Evolutionary conservation across 805 yeast genomes (phyloP), one percentile per base, ranked within the genome.

Genomic region (Candida taoyuanica): DNA sequence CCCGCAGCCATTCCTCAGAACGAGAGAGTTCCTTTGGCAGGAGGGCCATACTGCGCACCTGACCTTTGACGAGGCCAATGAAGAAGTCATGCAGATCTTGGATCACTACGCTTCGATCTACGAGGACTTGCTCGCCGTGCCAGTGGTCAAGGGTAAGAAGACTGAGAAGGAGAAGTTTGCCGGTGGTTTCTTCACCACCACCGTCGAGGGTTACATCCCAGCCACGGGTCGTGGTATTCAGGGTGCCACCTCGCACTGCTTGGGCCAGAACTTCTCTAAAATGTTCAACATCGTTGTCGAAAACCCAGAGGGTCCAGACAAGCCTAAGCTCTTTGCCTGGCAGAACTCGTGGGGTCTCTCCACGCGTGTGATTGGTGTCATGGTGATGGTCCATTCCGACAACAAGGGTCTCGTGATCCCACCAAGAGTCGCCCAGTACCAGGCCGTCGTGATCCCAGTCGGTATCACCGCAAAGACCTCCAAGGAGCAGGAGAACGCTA

Each of bases 301-400:
- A 69, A 85, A 87, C 64, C 99, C 99, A 51, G 84, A 83, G 43
- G 96, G 96, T 36, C 59, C 82, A 16, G 94, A 85, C 44, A 79
- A 83, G 60, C 94, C 93, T 58, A 85, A 87, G 69, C 70, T 89
- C 35, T 78, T 70, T 54, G 96, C 93, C 24, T 87, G 81, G 78
- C 99, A 93, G 71, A 93, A 94, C 73, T 89, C 97, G 11, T 93
- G 99, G 99, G 99, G 99, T 68, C 71, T 93, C 54, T 89, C 97
- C 34, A 93, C 99, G 43, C 86, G 99, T 70, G 93, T 85, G 49
- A 89, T 93, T 62, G 99, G 99, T 74, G 99, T 94, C 52, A 93
- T 93, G 98, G 88, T 87, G 43, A 93, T 93, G 99, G 78, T 88
- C 43, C 99, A 93, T 64, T 88, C 97, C 26, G 99, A 93, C 67